phyloP scores from a whole-genome alignment of 2,329 filamentous ascomycete species.

The Claviceps humidiphila region DNA sequence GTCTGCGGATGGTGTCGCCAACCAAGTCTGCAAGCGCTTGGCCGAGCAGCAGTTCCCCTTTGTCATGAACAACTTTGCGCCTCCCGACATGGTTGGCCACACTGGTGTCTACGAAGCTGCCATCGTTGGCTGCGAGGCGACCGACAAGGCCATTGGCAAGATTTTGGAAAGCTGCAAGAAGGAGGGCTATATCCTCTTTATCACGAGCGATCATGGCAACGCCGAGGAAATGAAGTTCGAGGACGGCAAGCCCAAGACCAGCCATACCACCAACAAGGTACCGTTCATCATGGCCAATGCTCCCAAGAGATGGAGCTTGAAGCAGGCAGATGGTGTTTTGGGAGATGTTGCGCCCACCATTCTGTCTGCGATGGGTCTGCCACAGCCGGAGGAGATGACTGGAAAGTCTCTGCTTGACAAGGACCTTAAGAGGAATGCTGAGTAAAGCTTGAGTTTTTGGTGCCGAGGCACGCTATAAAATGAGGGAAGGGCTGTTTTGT shows the following conservation, averaged over 20 bases:
- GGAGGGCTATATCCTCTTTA: conserved; percentile 83
- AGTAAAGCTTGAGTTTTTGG: conserved; percentile 8
- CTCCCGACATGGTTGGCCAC: conserved; percentile 98
- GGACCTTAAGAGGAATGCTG: conserved; percentile 31
- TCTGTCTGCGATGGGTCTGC: conserved; percentile 78
- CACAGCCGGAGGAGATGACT: conserved; percentile 85
- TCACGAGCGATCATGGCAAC: conserved; percentile 94
- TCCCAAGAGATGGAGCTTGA: conserved; percentile 74
- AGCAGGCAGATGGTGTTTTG: conserved; percentile 76
- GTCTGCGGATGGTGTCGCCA: conserved; percentile 80
- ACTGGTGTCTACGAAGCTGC: conserved; percentile 95
- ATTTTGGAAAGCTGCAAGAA: conserved; percentile 92
- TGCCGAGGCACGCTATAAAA: no score
- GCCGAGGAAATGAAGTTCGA: conserved; percentile 98
- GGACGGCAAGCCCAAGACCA: conserved; percentile 93
- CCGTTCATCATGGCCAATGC: conserved; percentile 98
- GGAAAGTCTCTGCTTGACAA: conserved; percentile 74
- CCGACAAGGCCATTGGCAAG: conserved; percentile 84
- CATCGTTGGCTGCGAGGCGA: conserved; percentile 69
- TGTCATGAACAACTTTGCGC: conserved; percentile 99
- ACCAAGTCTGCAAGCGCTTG: conserved; percentile 82
- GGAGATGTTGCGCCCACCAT: conserved; percentile 96
- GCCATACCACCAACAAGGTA: conserved; percentile 94
- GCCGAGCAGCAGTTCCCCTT: conserved; percentile 81
- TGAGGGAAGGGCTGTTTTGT: no score